phyloP scores from a whole-genome alignment of 2,329 filamentous ascomycete genomes.

The Anthostomella pinea region DNA sequence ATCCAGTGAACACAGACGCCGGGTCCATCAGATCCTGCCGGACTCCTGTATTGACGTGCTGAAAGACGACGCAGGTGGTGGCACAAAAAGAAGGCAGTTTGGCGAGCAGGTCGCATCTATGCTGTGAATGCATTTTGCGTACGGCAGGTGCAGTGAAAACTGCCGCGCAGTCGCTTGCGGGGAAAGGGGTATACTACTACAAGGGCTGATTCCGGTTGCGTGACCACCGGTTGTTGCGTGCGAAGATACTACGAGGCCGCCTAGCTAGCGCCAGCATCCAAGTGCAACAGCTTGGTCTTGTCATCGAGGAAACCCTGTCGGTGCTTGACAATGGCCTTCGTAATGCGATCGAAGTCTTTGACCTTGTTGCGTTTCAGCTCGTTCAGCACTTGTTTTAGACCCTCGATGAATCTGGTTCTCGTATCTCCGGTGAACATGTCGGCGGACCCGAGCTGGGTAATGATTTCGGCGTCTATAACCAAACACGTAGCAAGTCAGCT shows the following conservation, averaged over 20 bases:
- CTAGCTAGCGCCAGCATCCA: constrained; percentile 45
- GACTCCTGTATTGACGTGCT: constrained; percentile 9
- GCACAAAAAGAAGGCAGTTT: constrained; percentile 1
- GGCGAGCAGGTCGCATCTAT: constrained; percentile 10
- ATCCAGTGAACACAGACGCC: constrained; percentile 16
- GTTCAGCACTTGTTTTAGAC: constrained; percentile 59
- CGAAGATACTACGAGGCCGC: constrained; percentile 30
- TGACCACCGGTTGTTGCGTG: constrained; percentile 12
- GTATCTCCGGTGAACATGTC: constrained; percentile 62
- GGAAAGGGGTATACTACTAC: constrained; percentile 22
- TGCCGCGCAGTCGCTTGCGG: constrained; percentile 6
- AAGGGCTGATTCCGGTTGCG: constrained; percentile 11
- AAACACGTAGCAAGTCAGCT: constrained; percentile 44
- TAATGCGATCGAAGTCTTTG: constrained; percentile 65
- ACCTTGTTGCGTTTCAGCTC: constrained; percentile 58
- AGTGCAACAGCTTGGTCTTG: constrained; percentile 58
- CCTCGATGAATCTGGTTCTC: constrained; percentile 59
- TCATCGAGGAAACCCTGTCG: constrained; percentile 64
- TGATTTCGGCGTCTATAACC: constrained; percentile 66
- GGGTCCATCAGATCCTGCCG: constrained; percentile 12
- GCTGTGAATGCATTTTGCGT: constrained; percentile 11
- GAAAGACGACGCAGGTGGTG: constrained; percentile 9
- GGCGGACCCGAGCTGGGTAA: constrained; percentile 67
- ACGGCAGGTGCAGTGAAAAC: constrained; percentile 11
- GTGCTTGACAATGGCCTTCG: constrained; percentile 64